A percentile compares a stretch with the other conserved stretches of the same genome.
phyloP scores from a whole-genome alignment of 257 asterid species.

The Misopates orontium region DNA sequence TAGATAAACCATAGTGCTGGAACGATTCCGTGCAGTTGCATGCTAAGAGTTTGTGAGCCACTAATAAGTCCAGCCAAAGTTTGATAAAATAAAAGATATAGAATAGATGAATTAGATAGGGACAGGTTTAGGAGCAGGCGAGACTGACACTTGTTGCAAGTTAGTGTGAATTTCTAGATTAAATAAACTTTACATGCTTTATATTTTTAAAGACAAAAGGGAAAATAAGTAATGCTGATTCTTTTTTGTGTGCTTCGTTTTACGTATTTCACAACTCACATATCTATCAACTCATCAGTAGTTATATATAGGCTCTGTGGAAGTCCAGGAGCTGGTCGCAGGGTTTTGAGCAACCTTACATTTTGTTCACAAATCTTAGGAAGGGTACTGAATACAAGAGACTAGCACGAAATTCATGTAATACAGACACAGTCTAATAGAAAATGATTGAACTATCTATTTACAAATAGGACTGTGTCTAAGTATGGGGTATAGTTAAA shows the following conservation, averaged over 20 bases:
- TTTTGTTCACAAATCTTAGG: not conserved
- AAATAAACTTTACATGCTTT: conserved; percentile 1
- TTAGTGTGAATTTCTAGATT: not conserved
- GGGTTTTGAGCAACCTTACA: not conserved
- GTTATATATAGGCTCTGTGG: not conserved
- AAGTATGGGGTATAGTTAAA: not conserved
- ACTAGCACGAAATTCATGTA: no score
- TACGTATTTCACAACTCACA: not conserved
- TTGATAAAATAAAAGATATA: not conserved
- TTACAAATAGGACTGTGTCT: no score
- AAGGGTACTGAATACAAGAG: not conserved
- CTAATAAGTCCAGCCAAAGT: not conserved
- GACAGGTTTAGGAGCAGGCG: no score
- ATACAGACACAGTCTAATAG: no score
- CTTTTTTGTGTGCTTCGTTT: not conserved
- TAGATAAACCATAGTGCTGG: not conserved
- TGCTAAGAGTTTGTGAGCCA: not conserved
- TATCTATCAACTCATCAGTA: not conserved
- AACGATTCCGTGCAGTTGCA: not conserved
- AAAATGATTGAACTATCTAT: not conserved
- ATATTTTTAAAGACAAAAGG: not conserved
- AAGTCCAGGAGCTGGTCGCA: not conserved
- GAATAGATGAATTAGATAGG: not conserved
- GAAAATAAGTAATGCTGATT: not conserved
- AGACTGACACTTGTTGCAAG: not conserved